Conservation (phyloP, 2,329 filamentous ascomycete genomes). For the Fusarium transvaalense region DNA sequence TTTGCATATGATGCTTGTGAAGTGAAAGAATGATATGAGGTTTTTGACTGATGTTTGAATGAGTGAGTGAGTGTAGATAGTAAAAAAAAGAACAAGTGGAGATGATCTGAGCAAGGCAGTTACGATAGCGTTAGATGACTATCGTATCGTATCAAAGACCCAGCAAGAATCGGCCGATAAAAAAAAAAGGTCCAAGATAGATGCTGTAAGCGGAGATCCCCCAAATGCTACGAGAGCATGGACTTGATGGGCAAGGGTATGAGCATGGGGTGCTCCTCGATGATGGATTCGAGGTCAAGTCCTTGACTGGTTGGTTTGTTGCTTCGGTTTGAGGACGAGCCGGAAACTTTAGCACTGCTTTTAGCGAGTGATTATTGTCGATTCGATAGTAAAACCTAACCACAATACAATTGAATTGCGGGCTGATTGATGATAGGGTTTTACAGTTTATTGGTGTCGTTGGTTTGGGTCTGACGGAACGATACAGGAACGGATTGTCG, state of each 20-base stretch:
- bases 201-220: conserved; percentile 36
- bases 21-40: conserved; percentile 26
- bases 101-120: conserved; percentile 38
- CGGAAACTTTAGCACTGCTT: conserved; percentile 33
- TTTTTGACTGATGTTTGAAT: conserved; percentile 17
- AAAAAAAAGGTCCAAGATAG: conserved; percentile 22
- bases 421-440: neutral
- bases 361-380: conserved; percentile 10
- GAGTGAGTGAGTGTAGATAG: conserved; percentile 1
- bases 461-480: neutral
- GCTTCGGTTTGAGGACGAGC: conserved; percentile 29
- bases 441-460: neutral
- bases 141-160: conserved; percentile 29
- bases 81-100: conserved; percentile 2
- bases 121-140: conserved; percentile 25
- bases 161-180: conserved; percentile 29
- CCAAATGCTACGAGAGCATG: conserved; percentile 31
- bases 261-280: neutral
- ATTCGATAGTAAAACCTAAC: neutral
- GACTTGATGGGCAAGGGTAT: conserved; percentile 5
- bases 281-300: neutral
- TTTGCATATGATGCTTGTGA: conserved; percentile 14
- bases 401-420: neutral
- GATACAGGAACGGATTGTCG: neutral
- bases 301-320: conserved; percentile 6